Base-by-base conservation (phyloP, 805 yeast genomes). In the Wickerhamomyces queroliae region DNA sequence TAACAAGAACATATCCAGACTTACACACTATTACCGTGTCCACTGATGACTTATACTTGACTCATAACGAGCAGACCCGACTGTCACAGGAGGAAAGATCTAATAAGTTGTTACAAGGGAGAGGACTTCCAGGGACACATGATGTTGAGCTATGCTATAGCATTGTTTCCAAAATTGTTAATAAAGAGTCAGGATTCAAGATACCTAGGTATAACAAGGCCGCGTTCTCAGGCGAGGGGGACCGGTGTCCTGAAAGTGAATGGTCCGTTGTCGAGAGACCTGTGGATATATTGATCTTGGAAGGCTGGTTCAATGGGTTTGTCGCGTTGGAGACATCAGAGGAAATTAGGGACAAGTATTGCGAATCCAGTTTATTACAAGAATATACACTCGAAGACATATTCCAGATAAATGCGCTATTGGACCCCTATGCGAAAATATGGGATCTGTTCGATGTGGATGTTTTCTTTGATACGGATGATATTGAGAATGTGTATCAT, bases 81-180 rank as follows among this genome's bases (percentile, higher is more conserved):
- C 53, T 89, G 19, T 70, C 73, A 2, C 28, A 45, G 6, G 38
- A 43, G 12, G 61, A 65, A 43, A 55, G 65, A 1, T 69, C 61
- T 12, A 85, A 86, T 54, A 56, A 61, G 26, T 62, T 91, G 35
- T 52, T 87, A 15, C 73, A 69, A 42, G 95, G 95, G 3, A 65
- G 98, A 20, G 98, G 98, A 0, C 68, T 86, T 13, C 98, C 98
- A 0, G 97, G 97, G 0, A 91, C 98, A 0, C 99, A 91, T 58
- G 97, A 91, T 53, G 52, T 85, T 24, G 48, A 40, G 12, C 21
- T 40, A 19, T 55, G 56, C 16, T 34, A 46, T 7, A 47, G 59
- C 7, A 58, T 70, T 6, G 46, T 84, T 29, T 42, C 48, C 6
- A 46, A 47, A 21, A 52, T 67, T 31, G 48, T 50, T 21, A 38